A percentile compares a stretch with the other conserved stretches of the same genome.
phyloP scores from a whole-genome alignment of 176 grass and related monocot genomes.

The Pharus latifolius region DNA sequence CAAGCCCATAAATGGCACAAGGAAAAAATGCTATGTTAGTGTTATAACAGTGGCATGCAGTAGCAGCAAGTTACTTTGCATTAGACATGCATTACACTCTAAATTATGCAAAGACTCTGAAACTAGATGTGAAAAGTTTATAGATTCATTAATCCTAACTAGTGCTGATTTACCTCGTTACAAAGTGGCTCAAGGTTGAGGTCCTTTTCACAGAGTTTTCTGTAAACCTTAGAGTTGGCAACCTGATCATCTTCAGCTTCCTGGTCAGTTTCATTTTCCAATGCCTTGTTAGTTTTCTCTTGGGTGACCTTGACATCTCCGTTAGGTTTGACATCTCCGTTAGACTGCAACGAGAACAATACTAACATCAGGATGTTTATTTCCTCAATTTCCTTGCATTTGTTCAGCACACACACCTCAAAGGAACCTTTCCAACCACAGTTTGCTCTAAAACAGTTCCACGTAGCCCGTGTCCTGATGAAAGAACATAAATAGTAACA shows the following conservation, averaged over 20 bases:
- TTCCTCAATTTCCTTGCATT: neutral
- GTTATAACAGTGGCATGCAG: too few species aligned
- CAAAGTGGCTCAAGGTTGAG: conserved; percentile 63
- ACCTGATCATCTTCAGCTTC: neutral
- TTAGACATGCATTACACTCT: too few species aligned
- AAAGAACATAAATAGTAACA: conserved; percentile 12
- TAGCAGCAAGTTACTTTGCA: too few species aligned
- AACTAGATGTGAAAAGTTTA: neutral
- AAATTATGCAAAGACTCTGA: neutral
- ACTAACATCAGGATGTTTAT: neutral
- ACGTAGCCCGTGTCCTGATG: conserved; percentile 35
- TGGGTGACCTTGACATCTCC: neutral
- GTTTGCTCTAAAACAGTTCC: conserved; percentile 69
- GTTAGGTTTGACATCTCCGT: neutral
- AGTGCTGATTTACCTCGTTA: conserved; percentile 36
- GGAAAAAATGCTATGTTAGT: too few species aligned
- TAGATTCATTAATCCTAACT: neutral
- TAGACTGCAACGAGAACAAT: conserved; percentile 25
- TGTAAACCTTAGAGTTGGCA: conserved; percentile 34
- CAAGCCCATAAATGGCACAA: too few species aligned
- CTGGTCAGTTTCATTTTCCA: conserved; percentile 19
- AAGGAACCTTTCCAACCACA: conserved; percentile 71
- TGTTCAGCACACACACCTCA: conserved; percentile 23
- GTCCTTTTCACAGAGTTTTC: conserved; percentile 49
- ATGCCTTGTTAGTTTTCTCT: conserved; percentile 1